phyloP scores from a whole-genome alignment of 2,329 filamentous ascomycete genomes.

The Ophiocordyceps camponoti-leonardi region DNA sequence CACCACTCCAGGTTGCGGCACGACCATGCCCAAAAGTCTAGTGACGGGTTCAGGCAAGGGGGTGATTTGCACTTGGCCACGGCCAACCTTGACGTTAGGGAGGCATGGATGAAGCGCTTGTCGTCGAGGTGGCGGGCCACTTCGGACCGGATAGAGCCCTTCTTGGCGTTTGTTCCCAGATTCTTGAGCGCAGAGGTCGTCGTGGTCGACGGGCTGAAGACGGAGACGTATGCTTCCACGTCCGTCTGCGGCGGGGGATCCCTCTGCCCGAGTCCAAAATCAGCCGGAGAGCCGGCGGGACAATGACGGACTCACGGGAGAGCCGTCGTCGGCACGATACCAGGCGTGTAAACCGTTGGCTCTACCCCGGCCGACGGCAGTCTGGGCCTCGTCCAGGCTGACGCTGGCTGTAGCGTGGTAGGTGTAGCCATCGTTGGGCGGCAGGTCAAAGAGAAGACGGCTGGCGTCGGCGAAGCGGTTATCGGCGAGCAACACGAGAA shows the following conservation, averaged over 20 bases:
- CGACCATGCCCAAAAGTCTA: slow-evolving; percentile 50
- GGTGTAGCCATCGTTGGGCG: slow-evolving; percentile 25
- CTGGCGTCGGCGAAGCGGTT: slow-evolving; percentile 29
- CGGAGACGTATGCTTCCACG: slow-evolving; percentile 45
- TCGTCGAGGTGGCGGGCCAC: slow-evolving; percentile 37
- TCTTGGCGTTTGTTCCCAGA: slow-evolving; percentile 45
- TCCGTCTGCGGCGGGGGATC: slow-evolving; percentile 36
- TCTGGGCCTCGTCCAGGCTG: slow-evolving; percentile 29
- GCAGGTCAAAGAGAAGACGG: slow-evolving; percentile 24
- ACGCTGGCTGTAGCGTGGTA: slow-evolving; percentile 35
- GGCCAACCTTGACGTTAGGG: slow-evolving; percentile 18
- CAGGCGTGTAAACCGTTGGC: slow-evolving; percentile 30
- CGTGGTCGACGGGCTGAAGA: slow-evolving; percentile 44
- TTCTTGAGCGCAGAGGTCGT: slow-evolving; percentile 45
- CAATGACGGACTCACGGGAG: slow-evolving; percentile 12
- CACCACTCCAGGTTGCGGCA: slow-evolving; percentile 48
- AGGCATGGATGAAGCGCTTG: slow-evolving; percentile 32
- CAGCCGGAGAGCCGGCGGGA: not conserved
- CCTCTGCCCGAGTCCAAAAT: slow-evolving; percentile 12
- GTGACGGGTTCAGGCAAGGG: slow-evolving; percentile 42
- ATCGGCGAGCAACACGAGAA: slow-evolving; percentile 18
- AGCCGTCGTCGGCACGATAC: slow-evolving; percentile 23
- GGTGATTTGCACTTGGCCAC: slow-evolving; percentile 28
- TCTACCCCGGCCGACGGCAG: slow-evolving; percentile 23
- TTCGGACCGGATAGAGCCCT: slow-evolving; percentile 39